Base-by-base conservation (phyloP, 2,329 filamentous ascomycete genomes). In the Arthrobotrys entomopaga region DNA sequence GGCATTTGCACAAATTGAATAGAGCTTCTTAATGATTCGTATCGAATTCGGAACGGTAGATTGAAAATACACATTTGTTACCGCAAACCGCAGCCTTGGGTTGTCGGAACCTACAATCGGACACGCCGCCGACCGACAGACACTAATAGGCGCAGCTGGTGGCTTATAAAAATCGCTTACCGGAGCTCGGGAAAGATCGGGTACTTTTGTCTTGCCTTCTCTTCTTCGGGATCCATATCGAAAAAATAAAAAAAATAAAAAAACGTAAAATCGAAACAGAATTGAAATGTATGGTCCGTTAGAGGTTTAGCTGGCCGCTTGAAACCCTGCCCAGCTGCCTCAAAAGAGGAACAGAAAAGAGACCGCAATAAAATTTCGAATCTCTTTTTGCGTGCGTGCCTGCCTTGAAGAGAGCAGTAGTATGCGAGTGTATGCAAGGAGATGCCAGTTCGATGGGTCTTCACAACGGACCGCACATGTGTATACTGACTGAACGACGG, bases 161-260 rank as follows among this genome's bases (percentile, higher is more conserved):
- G 16, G n/a, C n/a, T n/a, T n/a, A n/a, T n/a, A n/a, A n/a, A n/a
- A n/a, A n/a, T n/a, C n/a, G n/a, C n/a, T n/a, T 64, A 29, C 70
- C 63, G 70, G 50, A 56, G 40, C 57, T 74, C 70, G 70, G 70
- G 70, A 67, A 67, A 74, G 70, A 74, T 66, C 70, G 70, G 70
- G 63, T 63, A 74, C 70, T 67, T 74, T 74, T 67, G n/a, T 74
- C 70, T 29, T 29, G 7, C 26, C 7, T 29, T 29, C 26, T 29
- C 7, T 29, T 34, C 29, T 29, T 34, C 29, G 29, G 29, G 29
- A 34, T 8, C 1, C 7, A 1, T 6, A 34, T 34, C 29, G 29
- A 34, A 34, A 34, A 34, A 34, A 34, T 34, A 6, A 34, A 34
- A 34, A 34, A 34, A 34, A 29, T 29, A 10, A 34, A 7, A 34